These are phyloP conservation scores for Rachicladosporium sp. DNA, from an alignment of 2,329 filamentous ascomycete genomes.

Conservation along the genomic window DNA sequence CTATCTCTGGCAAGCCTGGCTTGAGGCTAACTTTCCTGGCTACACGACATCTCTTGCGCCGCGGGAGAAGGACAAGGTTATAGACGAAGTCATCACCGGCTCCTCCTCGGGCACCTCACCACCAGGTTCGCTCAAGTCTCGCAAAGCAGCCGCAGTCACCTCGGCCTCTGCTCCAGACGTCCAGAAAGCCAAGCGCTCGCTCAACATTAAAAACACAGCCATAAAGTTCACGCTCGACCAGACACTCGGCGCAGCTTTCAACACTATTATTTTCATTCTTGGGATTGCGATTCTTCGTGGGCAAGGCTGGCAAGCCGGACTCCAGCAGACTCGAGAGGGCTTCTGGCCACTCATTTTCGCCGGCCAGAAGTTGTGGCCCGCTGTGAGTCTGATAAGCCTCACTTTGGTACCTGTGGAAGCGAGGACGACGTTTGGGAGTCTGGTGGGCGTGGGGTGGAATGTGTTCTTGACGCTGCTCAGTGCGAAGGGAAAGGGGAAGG, in stretches of 20 bases:
- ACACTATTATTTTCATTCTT: conserved; percentile 52
- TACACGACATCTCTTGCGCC: conserved; percentile 30
- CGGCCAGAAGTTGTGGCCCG: conserved; percentile 61
- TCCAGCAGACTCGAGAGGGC: conserved; percentile 12
- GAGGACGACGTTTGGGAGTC: conserved; percentile 56
- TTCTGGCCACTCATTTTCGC: conserved; percentile 48
- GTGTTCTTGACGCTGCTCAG: conserved; percentile 47
- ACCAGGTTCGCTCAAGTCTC: conserved; percentile 12
- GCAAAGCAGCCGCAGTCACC: conserved; percentile 13
- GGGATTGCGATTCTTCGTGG: conserved; percentile 46
- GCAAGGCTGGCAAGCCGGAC: conserved; percentile 8
- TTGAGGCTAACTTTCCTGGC: conserved; percentile 65
- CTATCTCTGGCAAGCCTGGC: conserved; percentile 70
- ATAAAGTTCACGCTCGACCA: conserved; percentile 60
- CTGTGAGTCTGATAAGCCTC: conserved; percentile 59
- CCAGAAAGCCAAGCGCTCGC: conserved; percentile 6
- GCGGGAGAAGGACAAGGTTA: conserved; percentile 21
- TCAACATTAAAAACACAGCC: conserved; percentile 50
- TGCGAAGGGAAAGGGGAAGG: conserved; percentile 1
- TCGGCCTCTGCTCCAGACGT: conserved; percentile 3
- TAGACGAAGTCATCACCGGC: conserved; percentile 19
- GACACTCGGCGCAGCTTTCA: conserved; percentile 51
- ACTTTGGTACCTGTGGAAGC: conserved; percentile 58
- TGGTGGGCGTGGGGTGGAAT: conserved; percentile 62
- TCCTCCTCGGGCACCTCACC: conserved; percentile 14